These are phyloP conservation scores for Paracamarosporium sp. DNA, from an alignment of 2,329 filamentous ascomycete species.

Conservation along the genomic window DNA sequence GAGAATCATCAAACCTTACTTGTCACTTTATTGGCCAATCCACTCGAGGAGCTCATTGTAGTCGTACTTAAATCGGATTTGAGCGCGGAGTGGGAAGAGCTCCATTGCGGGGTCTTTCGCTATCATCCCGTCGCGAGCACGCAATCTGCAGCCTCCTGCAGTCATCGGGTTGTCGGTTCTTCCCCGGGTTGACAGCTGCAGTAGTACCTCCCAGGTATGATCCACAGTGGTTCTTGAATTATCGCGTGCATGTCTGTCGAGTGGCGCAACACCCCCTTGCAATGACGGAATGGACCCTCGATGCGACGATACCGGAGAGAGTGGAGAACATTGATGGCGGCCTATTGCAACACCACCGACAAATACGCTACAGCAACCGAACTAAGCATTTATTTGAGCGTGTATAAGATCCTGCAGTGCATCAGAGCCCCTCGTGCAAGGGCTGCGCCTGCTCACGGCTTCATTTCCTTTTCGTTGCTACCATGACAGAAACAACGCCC, in stretches of 20 bases:
- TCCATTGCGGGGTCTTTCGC: neutral
- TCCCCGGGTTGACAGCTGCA: neutral
- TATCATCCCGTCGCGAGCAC: neutral
- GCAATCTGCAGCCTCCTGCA: neutral
- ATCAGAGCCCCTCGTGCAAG: neutral
- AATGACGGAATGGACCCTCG: neutral
- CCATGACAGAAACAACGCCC: constrained; percentile 21
- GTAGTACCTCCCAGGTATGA: neutral
- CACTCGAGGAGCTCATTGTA: too few relatives aligned
- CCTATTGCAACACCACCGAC: neutral
- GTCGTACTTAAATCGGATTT: neutral
- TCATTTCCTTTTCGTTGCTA: neutral
- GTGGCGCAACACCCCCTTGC: neutral
- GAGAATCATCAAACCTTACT: too few relatives aligned
- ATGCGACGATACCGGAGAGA: neutral
- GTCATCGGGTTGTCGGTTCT: neutral
- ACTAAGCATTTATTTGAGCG: neutral
- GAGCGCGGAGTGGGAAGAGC: neutral
- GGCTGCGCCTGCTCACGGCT: neutral
- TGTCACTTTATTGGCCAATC: too few relatives aligned
- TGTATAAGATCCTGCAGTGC: neutral
- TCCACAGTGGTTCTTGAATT: neutral
- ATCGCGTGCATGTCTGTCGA: neutral
- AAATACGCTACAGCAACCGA: neutral
- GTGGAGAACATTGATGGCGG: neutral